Evolutionary conservation across 441 rosid species (phyloP).

Genomic region (Hypseocharis bilobata): DNA sequence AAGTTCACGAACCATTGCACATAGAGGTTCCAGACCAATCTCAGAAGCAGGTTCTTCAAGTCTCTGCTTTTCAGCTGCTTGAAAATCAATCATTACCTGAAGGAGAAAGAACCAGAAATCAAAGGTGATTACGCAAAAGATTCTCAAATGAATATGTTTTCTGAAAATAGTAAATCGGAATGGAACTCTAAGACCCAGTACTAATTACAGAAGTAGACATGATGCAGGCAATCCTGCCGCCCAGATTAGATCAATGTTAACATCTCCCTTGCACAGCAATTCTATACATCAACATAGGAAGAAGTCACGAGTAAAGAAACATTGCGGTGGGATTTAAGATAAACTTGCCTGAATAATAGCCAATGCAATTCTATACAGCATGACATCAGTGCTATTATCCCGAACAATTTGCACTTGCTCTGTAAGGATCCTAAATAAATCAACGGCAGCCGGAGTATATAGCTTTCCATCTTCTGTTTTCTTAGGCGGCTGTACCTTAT

Average conservation of each 20-base stretch:
- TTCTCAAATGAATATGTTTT: not conserved
- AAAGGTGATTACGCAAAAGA: not conserved
- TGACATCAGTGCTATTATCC: slow-evolving; percentile 91
- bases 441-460: slow-evolving; percentile 99
- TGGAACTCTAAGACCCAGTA: not conserved
- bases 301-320: not conserved
- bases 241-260: slow-evolving; percentile 1
- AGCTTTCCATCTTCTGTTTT: slow-evolving; percentile 95
- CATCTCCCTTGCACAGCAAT: not conserved
- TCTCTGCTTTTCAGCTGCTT: slow-evolving; percentile 86
- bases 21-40: slow-evolving; percentile 84
- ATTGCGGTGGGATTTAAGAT: slow-evolving; percentile 16
- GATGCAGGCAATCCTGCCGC: not conserved
- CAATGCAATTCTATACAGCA: slow-evolving; percentile 90
- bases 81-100: slow-evolving; percentile 98
- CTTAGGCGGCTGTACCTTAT: slow-evolving; percentile 92
- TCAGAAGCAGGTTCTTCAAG: slow-evolving; percentile 91
- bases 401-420: slow-evolving; percentile 99
- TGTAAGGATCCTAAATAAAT: slow-evolving; percentile 90
- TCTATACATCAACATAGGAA: not conserved
- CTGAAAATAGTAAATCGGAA: not conserved
- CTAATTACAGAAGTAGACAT: not conserved
- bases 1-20: slow-evolving; percentile 76
- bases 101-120: slow-evolving; percentile 16
- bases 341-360: slow-evolving; percentile 85